Evolutionary conservation across 441 rosid species (phyloP).

Genomic region (Gossypium lobatum): DNA sequence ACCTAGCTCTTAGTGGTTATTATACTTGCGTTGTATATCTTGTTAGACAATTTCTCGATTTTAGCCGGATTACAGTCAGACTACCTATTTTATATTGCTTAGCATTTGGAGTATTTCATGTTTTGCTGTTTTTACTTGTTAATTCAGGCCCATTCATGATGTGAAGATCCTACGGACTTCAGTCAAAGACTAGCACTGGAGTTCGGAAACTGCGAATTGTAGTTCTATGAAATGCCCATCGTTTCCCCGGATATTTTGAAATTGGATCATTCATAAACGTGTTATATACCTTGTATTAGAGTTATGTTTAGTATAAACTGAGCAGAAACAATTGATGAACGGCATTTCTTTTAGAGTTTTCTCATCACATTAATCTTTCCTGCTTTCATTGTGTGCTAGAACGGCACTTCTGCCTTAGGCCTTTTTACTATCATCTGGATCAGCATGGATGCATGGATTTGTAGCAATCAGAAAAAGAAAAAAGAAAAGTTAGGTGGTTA

Average conservation of each 20-base stretch:
- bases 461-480: no score
- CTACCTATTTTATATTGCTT: not conserved
- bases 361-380: not conserved
- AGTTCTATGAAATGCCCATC: not conserved
- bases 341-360: not conserved
- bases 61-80: not conserved
- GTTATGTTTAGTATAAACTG: not conserved
- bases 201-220: not conserved
- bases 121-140: not conserved
- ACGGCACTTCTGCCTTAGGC: not conserved
- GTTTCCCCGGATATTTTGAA: not conserved
- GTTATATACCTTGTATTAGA: not conserved
- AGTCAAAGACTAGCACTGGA: constrained; percentile 48
- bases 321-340: not conserved
- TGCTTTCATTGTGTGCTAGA: not conserved
- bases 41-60: not conserved
- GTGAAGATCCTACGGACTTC: constrained; percentile 84
- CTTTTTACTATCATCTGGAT: not conserved
- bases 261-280: not conserved
- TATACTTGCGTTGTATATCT: not conserved
- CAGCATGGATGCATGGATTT: no score
- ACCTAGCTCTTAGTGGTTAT: not conserved
- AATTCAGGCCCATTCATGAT: constrained; percentile 78
- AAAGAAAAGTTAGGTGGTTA: no score
- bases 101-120: not conserved